phyloP scores from a whole-genome alignment of 106 monocot genomes.

The Dioscorea dumetorum region DNA sequence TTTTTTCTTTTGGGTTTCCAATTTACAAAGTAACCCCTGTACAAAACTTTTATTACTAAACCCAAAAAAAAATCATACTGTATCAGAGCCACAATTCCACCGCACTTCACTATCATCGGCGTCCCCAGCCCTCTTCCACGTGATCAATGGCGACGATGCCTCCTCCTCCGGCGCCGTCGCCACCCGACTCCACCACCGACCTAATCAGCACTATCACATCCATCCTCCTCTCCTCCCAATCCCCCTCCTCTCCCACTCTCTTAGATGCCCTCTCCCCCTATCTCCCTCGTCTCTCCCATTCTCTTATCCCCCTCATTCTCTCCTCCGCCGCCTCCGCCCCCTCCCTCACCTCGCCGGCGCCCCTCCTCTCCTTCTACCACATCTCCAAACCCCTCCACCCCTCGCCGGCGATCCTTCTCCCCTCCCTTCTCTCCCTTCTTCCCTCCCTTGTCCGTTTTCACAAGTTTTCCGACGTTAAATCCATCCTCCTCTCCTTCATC shows the following conservation, averaged over 20 bases:
- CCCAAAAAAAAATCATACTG: too few species aligned
- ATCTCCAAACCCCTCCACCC: slow-evolving; percentile 1
- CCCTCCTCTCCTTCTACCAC: slow-evolving; percentile 14
- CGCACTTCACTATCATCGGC: background rate
- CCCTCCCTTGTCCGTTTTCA: slow-evolving; percentile 19
- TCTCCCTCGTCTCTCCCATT: slow-evolving; percentile 14
- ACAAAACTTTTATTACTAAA: too few species aligned
- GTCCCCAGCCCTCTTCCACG: background rate
- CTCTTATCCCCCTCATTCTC: slow-evolving; percentile 14
- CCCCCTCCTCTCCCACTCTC: slow-evolving; percentile 24
- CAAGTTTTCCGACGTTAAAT: slow-evolving; percentile 12
- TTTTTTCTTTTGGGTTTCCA: too few species aligned
- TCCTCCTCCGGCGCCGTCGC: slow-evolving; percentile 2
- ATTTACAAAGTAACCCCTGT: too few species aligned
- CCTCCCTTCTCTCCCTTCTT: slow-evolving; percentile 23
- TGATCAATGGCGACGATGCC: background rate
- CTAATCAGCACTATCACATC: slow-evolving; percentile 16
- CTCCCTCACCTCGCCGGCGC: slow-evolving; percentile 12
- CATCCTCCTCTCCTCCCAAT: slow-evolving; percentile 23
- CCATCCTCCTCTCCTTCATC: slow-evolving; percentile 24
- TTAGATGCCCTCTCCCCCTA: slow-evolving; percentile 7
- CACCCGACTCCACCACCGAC: background rate
- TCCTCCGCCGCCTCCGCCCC: slow-evolving; percentile 8
- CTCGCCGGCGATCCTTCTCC: slow-evolving; percentile 8
- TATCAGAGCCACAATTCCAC: background rate